Percentiles rank a stretch among this genome's conserved stretches.
Conservation (phyloP, 345 rosid genomes). For the Camelina laxa region DNA sequence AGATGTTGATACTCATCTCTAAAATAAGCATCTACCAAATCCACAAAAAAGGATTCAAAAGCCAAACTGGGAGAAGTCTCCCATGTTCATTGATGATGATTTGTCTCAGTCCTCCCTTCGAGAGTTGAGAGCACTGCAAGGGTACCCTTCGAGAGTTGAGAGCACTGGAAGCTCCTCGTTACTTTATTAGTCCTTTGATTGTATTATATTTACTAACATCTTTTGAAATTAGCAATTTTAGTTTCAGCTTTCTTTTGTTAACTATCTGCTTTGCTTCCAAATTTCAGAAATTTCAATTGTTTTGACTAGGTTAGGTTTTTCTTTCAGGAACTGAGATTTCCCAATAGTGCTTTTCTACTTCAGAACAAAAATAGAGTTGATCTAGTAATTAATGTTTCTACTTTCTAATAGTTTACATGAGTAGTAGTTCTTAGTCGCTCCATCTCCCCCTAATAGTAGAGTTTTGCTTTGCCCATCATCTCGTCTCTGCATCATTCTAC, state of each 20-base stretch:
- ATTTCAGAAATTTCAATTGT: neutral
- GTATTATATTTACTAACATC: no score
- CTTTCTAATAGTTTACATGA: slow-evolving; percentile 7
- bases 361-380: neutral
- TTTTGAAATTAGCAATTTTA: no score
- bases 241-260: no score
- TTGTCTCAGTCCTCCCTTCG: neutral
- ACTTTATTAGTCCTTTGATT: no score
- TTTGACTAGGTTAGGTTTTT: neutral
- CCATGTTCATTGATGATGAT: neutral
- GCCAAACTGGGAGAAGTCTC: no score
- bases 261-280: no score
- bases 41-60: no score
- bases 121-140: no score
- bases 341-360: neutral
- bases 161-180: no score
- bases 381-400: slow-evolving; percentile 1
- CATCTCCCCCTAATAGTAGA: slow-evolving; percentile 1
- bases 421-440: neutral
- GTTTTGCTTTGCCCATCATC: slow-evolving; percentile 7
- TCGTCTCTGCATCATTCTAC: slow-evolving; percentile 38
- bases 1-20: no score
- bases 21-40: no score
- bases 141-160: no score
- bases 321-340: neutral